These are phyloP conservation scores for Alternaria consortialis DNA, from an alignment of 2,329 filamentous ascomycete genomes.

Conservation along the genomic window DNA sequence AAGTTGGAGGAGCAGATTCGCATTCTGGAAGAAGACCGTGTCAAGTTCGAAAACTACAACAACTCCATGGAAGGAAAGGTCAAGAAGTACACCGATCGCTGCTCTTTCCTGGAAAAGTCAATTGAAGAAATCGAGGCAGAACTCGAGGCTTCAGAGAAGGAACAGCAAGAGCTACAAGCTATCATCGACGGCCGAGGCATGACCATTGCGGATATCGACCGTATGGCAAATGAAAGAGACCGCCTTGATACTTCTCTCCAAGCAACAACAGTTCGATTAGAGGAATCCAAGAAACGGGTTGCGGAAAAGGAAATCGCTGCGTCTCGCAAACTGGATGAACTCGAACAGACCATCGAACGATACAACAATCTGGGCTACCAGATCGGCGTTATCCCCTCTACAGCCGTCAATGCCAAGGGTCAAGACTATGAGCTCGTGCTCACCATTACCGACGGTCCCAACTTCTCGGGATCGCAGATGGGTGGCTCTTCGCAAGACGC, in stretches of 20 bases:
- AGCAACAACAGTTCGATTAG: constrained; percentile 75
- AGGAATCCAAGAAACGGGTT: constrained; percentile 84
- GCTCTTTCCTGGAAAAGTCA: constrained; percentile 84
- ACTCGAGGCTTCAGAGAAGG: constrained; percentile 81
- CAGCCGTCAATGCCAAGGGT: constrained; percentile 85
- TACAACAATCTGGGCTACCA: constrained; percentile 97
- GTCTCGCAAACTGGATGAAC: constrained; percentile 83
- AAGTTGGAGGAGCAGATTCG: constrained; percentile 89
- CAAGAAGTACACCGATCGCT: constrained; percentile 85
- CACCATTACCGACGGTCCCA: constrained; percentile 78
- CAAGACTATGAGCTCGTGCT: constrained; percentile 85
- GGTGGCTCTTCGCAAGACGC: constrained; percentile 54
- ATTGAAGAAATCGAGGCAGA: constrained; percentile 86
- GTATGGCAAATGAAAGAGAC: constrained; percentile 96
- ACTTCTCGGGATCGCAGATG: constrained; percentile 69
- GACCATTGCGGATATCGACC: constrained; percentile 97
- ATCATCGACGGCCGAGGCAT: constrained; percentile 93
- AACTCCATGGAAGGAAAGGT: constrained; percentile 82
- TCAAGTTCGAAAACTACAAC: constrained; percentile 97
- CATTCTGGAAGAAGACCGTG: constrained; percentile 91
- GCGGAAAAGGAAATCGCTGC: constrained; percentile 90
- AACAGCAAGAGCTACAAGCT: constrained; percentile 80
- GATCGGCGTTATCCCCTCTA: constrained; percentile 85
- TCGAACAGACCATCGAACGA: constrained; percentile 87
- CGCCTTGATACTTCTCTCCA: constrained; percentile 90